Evolutionary conservation across 345 rosid species (phyloP), one percentile per base, ranked within the genome.

Genomic region (Rhodamnia rubescens): DNA sequence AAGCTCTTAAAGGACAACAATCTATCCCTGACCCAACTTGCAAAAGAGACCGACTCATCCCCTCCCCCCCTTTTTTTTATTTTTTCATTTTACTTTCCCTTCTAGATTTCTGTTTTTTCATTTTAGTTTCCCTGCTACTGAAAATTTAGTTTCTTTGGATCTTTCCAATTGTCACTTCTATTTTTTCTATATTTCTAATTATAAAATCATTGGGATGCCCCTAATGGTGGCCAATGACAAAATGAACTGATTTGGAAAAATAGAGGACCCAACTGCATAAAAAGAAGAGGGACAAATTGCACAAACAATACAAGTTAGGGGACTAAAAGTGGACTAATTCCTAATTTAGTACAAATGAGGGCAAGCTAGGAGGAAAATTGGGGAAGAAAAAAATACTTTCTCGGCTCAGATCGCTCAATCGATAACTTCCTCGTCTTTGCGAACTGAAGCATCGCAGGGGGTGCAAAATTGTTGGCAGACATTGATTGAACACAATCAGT

Each of bases 381-480:
- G 14, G 52, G 52, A 85, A 50, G 54, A 87, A 53, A 83, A 86
- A 86, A 97, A 82, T 93, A 98, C 99, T 95, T 96, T 88, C 95
- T 92, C 56, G 93, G 90, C 54, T 98, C 99, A 61, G 98, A 90
- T 74, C 95, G 95, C 89, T 98, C 99, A 74, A 92, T 85, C 5
- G 98, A 95, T 88, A 98, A 90, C 89, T 96, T 98, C 91, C 99
- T 95, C 14, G 99, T 92, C 91, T 95, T 98, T 54, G 99, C 97
- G 85, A 98, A 98, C 83, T 95, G 98, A 86, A 98, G 88, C 93
- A 95, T 88, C 36, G 97, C 88, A 87, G 96, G 89, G 75, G 92
- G 90, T 13, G 89, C 91, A 90, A 92, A 91, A 89, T 88, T 93
- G 87, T 88, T 93, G 86, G 94, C 96, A 87, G 95, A 88, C 84